These are phyloP conservation scores for Colletotrichum eleusines DNA, from an alignment of 2,329 filamentous ascomycete genomes.

Conservation along the genomic window DNA sequence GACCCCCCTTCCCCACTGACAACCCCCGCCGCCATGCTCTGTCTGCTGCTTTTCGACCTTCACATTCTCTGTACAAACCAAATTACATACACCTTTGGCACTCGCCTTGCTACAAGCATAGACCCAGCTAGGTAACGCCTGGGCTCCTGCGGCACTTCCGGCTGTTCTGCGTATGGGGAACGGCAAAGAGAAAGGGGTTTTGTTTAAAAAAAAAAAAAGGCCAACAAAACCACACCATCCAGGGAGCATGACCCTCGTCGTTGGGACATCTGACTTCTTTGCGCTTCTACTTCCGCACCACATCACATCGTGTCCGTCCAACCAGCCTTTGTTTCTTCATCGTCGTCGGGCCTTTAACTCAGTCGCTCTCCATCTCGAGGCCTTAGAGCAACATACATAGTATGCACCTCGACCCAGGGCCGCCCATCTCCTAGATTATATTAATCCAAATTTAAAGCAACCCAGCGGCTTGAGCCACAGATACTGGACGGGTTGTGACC, in stretches of 20 bases:
- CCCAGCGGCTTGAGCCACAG: constrained; percentile 10
- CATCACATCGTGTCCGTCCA: constrained; percentile 21
- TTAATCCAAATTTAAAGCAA: constrained; percentile 40
- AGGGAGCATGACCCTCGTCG: neutral
- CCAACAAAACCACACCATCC: constrained; percentile 22
- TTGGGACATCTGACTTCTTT: constrained; percentile 28
- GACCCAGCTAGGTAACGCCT: constrained; percentile 13
- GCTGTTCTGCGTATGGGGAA: neutral
- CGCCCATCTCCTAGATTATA: constrained; percentile 33
- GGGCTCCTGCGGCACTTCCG: constrained; percentile 29
- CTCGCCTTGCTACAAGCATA: constrained; percentile 1
- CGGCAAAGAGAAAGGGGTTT: constrained; percentile 5
- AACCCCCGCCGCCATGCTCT: neutral
- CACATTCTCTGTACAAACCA: neutral
- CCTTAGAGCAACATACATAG: constrained; percentile 3
- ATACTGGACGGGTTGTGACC: constrained; percentile 15
- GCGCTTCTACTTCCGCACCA: constrained; percentile 12
- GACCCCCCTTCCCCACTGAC: neutral
- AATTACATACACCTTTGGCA: neutral
- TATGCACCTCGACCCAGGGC: neutral
- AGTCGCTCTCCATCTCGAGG: constrained; percentile 4
- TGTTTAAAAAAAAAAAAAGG: neutral
- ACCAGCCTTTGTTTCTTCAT: constrained; percentile 11
- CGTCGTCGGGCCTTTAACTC: constrained; percentile 35
- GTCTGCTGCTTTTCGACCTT: neutral